These are phyloP conservation scores for Plenodomus biglobosus DNA, from an alignment of 2,329 filamentous ascomycete genomes.

Conservation along the genomic window DNA sequence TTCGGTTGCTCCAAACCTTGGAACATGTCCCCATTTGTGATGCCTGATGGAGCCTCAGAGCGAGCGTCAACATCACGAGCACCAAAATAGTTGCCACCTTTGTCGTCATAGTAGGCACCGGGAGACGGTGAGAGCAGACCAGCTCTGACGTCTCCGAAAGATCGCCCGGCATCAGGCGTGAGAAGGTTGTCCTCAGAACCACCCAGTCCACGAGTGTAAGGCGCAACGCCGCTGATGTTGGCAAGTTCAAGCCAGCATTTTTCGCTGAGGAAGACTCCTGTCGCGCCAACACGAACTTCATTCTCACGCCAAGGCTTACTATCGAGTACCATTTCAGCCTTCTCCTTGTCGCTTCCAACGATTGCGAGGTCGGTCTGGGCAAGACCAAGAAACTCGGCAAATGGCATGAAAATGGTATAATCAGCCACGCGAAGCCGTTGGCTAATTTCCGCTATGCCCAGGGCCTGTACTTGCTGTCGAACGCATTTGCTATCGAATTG, in stretches of 20 bases:
- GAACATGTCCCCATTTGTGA: conserved; percentile 93
- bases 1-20: conserved; percentile 91
- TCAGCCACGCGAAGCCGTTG: conserved; percentile 89
- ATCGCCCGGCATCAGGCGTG: conserved; percentile 54
- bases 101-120: conserved; percentile 71
- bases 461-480: conserved; percentile 87
- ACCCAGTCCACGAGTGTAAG: conserved; percentile 48
- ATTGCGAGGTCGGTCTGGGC: conserved; percentile 81
- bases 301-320: conserved; percentile 91
- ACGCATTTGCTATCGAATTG: conserved; percentile 99
- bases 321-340: conserved; percentile 86
- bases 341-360: conserved; percentile 89
- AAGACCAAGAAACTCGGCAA: conserved; percentile 90
- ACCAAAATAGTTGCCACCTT: conserved; percentile 80
- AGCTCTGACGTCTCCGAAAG: conserved; percentile 62
- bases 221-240: conserved; percentile 61
- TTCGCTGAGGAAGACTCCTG: conserved; percentile 93
- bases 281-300: conserved; percentile 86
- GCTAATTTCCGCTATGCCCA: conserved; percentile 96
- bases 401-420: conserved; percentile 93
- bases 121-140: conserved; percentile 59
- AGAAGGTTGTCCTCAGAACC: conserved; percentile 56
- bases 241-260: conserved; percentile 92
- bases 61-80: conserved; percentile 77
- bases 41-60: conserved; percentile 92